Conservation (phyloP, 768 basidiomycete genomes). For the Chalciporus chontae region DNA sequence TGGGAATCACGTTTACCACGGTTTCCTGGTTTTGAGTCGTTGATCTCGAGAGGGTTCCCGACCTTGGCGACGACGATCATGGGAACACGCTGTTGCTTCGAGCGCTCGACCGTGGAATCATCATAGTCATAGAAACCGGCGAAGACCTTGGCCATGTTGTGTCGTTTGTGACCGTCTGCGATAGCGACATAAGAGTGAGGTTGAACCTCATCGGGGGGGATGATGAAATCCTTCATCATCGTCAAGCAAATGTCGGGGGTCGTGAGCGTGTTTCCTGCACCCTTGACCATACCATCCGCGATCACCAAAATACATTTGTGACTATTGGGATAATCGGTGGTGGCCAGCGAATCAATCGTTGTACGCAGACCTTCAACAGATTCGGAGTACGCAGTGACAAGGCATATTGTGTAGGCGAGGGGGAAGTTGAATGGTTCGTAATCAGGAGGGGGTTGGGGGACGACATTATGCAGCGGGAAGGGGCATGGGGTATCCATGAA, state of each 20-base stretch:
- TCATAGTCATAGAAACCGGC: slow-evolving; percentile 98
- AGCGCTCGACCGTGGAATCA: slow-evolving; percentile 79
- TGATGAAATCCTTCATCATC: slow-evolving; percentile 97
- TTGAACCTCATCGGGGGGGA: slow-evolving; percentile 79
- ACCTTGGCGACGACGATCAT: slow-evolving; percentile 94
- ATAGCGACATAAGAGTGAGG: slow-evolving; percentile 97
- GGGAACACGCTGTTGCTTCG: slow-evolving; percentile 96
- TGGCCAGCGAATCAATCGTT: slow-evolving; percentile 96
- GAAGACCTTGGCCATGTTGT: slow-evolving; percentile 99
- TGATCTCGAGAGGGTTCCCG: slow-evolving; percentile 88
- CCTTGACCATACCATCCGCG: slow-evolving; percentile 98
- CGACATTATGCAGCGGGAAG: slow-evolving; percentile 87
- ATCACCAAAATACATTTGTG: slow-evolving; percentile 96
- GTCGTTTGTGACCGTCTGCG: slow-evolving; percentile 98
- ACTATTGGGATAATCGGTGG: slow-evolving; percentile 97
- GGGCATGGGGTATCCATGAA: slow-evolving; percentile 78
- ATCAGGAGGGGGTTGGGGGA: slow-evolving; percentile 88
- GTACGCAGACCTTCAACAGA: slow-evolving; percentile 94
- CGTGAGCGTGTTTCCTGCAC: slow-evolving; percentile 81
- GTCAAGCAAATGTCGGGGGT: slow-evolving; percentile 92
- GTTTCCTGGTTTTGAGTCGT: slow-evolving; percentile 93
- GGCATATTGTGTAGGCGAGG: slow-evolving; percentile 87
- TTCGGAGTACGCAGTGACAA: slow-evolving; percentile 98
- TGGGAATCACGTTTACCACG: slow-evolving; percentile 98
- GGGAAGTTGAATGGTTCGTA: slow-evolving; percentile 97